Percentiles rank a stretch among this genome's conserved stretches.
Conservation (phyloP, 139 green algal genomes). For the Desmodesmus armatus region DNA sequence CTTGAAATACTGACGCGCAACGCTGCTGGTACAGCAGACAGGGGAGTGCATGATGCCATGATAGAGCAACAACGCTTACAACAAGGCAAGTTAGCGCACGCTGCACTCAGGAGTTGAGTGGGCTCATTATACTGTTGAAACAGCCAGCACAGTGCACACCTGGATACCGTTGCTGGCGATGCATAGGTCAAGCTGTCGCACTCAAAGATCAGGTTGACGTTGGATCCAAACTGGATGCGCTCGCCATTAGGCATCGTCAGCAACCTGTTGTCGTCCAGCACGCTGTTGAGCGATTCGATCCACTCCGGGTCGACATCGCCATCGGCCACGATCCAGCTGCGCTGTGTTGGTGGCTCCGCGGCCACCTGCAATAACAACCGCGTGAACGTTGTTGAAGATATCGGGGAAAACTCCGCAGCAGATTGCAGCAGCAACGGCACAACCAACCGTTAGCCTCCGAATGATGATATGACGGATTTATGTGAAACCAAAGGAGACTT, state of each 20-base stretch:
- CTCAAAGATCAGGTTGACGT: conserved; percentile 94
- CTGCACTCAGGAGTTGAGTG: too few species aligned
- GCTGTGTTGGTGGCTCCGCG: conserved; percentile 73
- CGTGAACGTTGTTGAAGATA: too few species aligned
- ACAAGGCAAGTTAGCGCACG: too few species aligned
- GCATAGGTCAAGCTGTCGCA: conserved; percentile 84
- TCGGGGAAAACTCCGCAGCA: background rate
- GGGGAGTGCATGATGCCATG: background rate
- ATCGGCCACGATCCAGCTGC: conserved; percentile 90
- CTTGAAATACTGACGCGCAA: too few species aligned
- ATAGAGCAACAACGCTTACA: too few species aligned
- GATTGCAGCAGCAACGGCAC: too few species aligned
- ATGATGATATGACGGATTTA: background rate
- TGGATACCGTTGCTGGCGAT: conserved; percentile 87
- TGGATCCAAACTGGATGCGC: conserved; percentile 87
- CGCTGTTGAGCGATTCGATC: conserved; percentile 91
- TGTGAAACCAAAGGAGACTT: too few species aligned
- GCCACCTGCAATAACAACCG: conserved; percentile 74
- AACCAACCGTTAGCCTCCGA: too few species aligned
- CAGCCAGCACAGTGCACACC: conserved; percentile 57
- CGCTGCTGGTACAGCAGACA: too few species aligned
- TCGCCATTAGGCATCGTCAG: conserved; percentile 89
- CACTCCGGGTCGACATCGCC: conserved; percentile 92
- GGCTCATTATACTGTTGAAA: too few species aligned
- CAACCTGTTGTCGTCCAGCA: conserved; percentile 88